Evolutionary conservation across 768 basidiomycete species (phyloP).

Genomic region (Neoboletus brunneissimus): DNA sequence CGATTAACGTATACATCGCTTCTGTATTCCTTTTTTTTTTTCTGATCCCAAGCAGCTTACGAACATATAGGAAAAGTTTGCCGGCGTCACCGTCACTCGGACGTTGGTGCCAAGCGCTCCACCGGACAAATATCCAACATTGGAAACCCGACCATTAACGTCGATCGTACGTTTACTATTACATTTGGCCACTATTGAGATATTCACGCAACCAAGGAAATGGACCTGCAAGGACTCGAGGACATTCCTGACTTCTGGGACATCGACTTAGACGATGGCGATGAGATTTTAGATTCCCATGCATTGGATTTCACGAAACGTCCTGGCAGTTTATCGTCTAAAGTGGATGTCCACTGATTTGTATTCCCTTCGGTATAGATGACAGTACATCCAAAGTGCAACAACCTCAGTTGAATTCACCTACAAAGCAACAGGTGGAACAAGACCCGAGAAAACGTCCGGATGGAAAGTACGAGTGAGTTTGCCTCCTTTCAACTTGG

Average conservation of each 20-base stretch:
- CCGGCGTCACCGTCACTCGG: conserved; percentile 56
- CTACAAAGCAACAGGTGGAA: conserved; percentile 4
- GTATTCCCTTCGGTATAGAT: not conserved
- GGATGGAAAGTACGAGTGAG: conserved; percentile 66
- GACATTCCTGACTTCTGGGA: conserved; percentile 69
- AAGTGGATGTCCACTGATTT: not conserved
- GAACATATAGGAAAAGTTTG: conserved; percentile 60
- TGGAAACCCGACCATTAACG: conserved; percentile 67
- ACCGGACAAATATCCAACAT: conserved; percentile 58
- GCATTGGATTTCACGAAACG: conserved; percentile 38
- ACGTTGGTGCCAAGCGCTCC: conserved; percentile 58
- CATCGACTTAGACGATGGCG: conserved; percentile 35
- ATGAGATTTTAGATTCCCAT: conserved; percentile 15
- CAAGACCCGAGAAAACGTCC: conserved; percentile 40
- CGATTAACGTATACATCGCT: conserved; percentile 54
- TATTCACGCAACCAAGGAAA: conserved; percentile 44
- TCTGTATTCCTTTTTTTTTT: conserved; percentile 43
- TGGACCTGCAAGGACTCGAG: conserved; percentile 64
- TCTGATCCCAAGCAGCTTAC: conserved; percentile 12
- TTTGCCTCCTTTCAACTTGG: not conserved
- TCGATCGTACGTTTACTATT: conserved; percentile 42
- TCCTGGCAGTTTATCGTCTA: conserved; percentile 16
- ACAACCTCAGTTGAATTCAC: conserved; percentile 1
- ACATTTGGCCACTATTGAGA: not conserved
- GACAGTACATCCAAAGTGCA: not conserved